phyloP scores from a whole-genome alignment of 2,329 filamentous ascomycete species.

The Scorias spongiosa region DNA sequence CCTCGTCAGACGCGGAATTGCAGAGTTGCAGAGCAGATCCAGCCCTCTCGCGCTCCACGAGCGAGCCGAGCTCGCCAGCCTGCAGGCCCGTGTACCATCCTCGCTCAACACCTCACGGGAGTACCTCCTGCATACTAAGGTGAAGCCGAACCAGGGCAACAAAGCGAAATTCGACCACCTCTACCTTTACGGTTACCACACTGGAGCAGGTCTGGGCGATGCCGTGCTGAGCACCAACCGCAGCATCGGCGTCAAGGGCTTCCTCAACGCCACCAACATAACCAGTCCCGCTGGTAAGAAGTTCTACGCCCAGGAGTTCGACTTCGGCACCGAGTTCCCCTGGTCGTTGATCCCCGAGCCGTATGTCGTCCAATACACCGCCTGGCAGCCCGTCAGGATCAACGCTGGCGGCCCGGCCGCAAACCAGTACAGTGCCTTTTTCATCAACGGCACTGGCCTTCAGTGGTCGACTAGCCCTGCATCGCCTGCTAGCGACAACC shows the following conservation, averaged over 20 bases:
- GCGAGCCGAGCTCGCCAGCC: slow-evolving; percentile 4
- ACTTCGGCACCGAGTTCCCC: slow-evolving; percentile 15
- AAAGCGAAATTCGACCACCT: slow-evolving; percentile 14
- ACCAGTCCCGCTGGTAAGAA: slow-evolving; percentile 7
- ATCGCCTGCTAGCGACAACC: slow-evolving; percentile 2
- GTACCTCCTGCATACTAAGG: slow-evolving; percentile 15
- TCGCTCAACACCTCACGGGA: slow-evolving; percentile 13
- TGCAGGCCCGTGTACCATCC: slow-evolving; percentile 8
- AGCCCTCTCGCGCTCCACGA: not conserved
- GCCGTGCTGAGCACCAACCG: slow-evolving; percentile 10
- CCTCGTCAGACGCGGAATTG: not conserved
- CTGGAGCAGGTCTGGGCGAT: slow-evolving; percentile 15
- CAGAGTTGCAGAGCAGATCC: not conserved
- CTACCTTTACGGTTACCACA: slow-evolving; percentile 11
- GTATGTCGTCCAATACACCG: slow-evolving; percentile 13
- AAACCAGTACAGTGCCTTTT: slow-evolving; percentile 9
- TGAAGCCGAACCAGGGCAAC: slow-evolving; percentile 10
- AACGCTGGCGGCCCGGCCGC: slow-evolving; percentile 7
- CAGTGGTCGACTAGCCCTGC: slow-evolving; percentile 12
- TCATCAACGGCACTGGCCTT: slow-evolving; percentile 18
- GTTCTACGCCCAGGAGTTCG: slow-evolving; percentile 16
- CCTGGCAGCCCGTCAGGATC: slow-evolving; percentile 19
- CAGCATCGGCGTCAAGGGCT: slow-evolving; percentile 9
- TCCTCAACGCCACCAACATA: slow-evolving; percentile 14
- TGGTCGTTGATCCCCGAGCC: slow-evolving; percentile 10